Base-by-base conservation (phyloP, 2,329 filamentous ascomycete genomes). In the Rutstroemia sydowiana region DNA sequence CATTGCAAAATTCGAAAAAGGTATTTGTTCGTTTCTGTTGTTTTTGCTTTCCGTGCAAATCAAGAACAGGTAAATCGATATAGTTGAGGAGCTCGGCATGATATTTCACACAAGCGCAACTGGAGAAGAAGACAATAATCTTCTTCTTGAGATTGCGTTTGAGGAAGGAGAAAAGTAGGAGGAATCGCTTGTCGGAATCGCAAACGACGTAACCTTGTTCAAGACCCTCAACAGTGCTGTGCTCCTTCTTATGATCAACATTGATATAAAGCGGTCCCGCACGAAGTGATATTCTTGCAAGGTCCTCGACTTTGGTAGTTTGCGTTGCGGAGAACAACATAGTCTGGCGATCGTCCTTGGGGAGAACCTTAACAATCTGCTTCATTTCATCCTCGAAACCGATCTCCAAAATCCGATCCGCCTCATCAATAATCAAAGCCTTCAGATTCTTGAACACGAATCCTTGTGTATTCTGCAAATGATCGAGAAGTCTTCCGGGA, bases 321-420 rank as follows among this genome's bases (percentile, higher is more conserved):
- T 97, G 93, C 4, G 93, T 98, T 13, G 93, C 93, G 13, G 90
- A 96, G 76, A 98, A 98, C n/a, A 98, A 80, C 85, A 95, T 93
- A 0, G 91, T 96, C 71, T 97, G 92, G 55, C 93, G 77, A 59
- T 91, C 82, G 53, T 95, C 84, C 60, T 85, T 86, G 43, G 91
- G 88, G 16, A 97, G 74, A 51, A 97, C 93, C 76, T 95, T 95
- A 70, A 97, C 85, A 61, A 98, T 95, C 68, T 95, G 86, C 58
- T 88, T 80, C 87, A 98, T 95, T 73, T 98, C 93, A 65, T 97
- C 93, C 70, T 98, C 93, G 76, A 98, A 98, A 63, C 93, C 92
- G 57, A 96, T 88, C 72, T 98, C 93, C 41, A 98, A 75, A 57
- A 98, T 96, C 44, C 93, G 85, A 68, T 98, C 93, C 16, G 93